phyloP scores from a whole-genome alignment of 805 yeast genomes.

The Cyberlindnera misumaiensis region DNA sequence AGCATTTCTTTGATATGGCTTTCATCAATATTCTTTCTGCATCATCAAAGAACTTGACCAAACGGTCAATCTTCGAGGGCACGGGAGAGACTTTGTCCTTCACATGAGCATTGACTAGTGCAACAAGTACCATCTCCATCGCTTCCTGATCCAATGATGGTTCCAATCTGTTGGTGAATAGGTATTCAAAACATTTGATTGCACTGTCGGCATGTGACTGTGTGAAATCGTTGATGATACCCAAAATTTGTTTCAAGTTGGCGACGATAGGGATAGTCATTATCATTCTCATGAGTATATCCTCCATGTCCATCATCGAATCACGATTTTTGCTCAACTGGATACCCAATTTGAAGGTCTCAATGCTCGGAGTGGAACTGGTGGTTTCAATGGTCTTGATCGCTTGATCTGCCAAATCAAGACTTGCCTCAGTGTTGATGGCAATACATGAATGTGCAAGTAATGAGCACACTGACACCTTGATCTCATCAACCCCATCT shows the following conservation, averaged over 20 bases:
- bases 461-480: conserved; percentile 21
- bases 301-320: conserved; percentile 18
- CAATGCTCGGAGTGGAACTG: conserved; percentile 23
- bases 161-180: conserved; percentile 27
- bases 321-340: conserved; percentile 16
- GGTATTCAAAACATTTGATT: conserved; percentile 28
- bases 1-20: conserved; percentile 23
- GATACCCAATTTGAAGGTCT: conserved; percentile 26
- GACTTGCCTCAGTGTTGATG: conserved; percentile 9
- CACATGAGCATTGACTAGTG: conserved; percentile 24
- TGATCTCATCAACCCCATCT: conserved; percentile 12
- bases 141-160: conserved; percentile 20
- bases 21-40: conserved; percentile 24
- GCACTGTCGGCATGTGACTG: conserved; percentile 22
- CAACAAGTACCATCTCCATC: conserved; percentile 20
- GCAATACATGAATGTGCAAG: conserved; percentile 25
- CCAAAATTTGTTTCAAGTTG: conserved; percentile 20
- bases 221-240: conserved; percentile 25
- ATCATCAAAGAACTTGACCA: conserved; percentile 20
- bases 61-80: conserved; percentile 17
- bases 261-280: conserved; percentile 22
- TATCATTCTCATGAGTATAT: conserved; percentile 30
- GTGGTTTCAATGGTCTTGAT: conserved; percentile 22
- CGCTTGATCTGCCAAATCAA: conserved; percentile 16
- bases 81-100: conserved; percentile 22